Evolutionary conservation across 2,329 filamentous ascomycete genomes (phyloP), one percentile per base, ranked within the genome.

Genomic region (Dothiorella sarmentorum): DNA sequence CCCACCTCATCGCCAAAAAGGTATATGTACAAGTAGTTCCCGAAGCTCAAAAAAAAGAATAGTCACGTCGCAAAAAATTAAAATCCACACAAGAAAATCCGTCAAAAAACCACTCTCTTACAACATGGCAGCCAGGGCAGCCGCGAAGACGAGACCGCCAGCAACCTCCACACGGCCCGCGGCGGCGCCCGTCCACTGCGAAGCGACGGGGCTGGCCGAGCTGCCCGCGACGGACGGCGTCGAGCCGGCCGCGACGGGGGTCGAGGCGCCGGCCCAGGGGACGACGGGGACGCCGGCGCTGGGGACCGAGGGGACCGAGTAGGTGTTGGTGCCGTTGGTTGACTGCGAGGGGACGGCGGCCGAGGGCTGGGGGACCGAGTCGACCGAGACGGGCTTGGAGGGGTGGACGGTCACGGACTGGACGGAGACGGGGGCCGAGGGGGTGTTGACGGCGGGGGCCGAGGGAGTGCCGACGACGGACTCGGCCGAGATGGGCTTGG

Each of bases 1-100:
- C 18, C 22, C 3, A 20, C 38, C 13, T 22, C 17, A 17, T 42
- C 10, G n/a, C n/a, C n/a, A n/a, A 17, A 42, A 20, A 40, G 40
- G 40, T 45, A 53, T 53, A 53, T 51, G 33, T 53, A 53, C 49
- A 53, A 31, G n/a, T n/a, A n/a, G n/a, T n/a, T n/a, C n/a, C n/a
- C n/a, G n/a, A n/a, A n/a, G n/a, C n/a, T 24, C 26, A 29, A 11
- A 24, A 51, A 53, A 11, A 11, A 22, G 18, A 53, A 40, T 29
- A 11, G 27, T 40, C 20, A 17, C 24, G 11, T n/a, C 20, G n/a
- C n/a, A n/a, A 38, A 40, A 27, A 29, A 20, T 37, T 40, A 31
- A 13, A 31, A 31, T n/a, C n/a, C 45, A 53, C 33, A 17, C 49
- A 53, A 53, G 49, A 53, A 53, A 53, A 53, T 53, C 49, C 49